Percentiles rank a stretch among this genome's conserved stretches.
Evolutionary conservation across 1,284 basidiomycete genomes (phyloP).

Genomic region (Bondarzewia mesenterica): DNA sequence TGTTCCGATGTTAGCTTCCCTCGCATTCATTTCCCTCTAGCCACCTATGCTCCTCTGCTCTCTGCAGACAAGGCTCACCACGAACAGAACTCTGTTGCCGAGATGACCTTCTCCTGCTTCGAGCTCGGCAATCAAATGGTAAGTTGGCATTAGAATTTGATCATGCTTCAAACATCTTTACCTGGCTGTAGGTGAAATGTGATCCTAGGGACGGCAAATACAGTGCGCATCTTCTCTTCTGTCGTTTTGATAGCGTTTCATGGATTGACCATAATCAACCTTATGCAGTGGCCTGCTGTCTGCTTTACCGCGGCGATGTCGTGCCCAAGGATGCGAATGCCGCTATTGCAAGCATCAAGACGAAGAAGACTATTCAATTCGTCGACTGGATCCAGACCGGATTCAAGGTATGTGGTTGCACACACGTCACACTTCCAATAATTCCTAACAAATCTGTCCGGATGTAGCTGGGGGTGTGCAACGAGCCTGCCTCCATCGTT

Average conservation of each 20-base stretch:
- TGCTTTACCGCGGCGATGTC: constrained; percentile 82
- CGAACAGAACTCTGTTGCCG: constrained; percentile 89
- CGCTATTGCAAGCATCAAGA: constrained; percentile 81
- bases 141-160: no score
- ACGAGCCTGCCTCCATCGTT: constrained; percentile 79
- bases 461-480: constrained; percentile 89
- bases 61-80: constrained; percentile 76
- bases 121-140: constrained; percentile 93
- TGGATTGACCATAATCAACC: constrained; percentile 9
- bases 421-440: no score
- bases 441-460: no score
- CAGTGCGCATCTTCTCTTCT: constrained; percentile 40
- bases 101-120: constrained; percentile 93
- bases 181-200: no score
- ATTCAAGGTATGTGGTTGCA: no score
- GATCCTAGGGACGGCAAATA: constrained; percentile 82
- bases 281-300: constrained; percentile 58
- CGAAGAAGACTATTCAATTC: constrained; percentile 76
- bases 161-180: no score
- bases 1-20: constrained; percentile 34
- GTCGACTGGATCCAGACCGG: constrained; percentile 90
- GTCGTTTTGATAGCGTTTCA: neutral
- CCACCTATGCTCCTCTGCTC: constrained; percentile 86
- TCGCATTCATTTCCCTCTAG: constrained; percentile 90
- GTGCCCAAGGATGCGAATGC: constrained; percentile 88